Base-by-base conservation (phyloP, 257 asterid species). In the Oldenlandia corymbosa region DNA sequence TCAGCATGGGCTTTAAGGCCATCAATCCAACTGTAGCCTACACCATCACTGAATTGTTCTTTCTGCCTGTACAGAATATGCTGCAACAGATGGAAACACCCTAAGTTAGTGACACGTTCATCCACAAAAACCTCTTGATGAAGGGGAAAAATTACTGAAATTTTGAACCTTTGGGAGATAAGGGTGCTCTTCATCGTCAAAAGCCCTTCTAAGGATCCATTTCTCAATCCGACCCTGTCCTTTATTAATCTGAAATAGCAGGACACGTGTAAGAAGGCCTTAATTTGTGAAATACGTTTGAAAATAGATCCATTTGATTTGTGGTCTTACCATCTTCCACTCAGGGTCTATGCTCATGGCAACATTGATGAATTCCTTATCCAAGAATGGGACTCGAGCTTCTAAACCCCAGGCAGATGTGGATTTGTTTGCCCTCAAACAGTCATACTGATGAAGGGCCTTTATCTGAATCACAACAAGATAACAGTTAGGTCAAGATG, bases 351-450 rank as follows among this genome's bases (percentile, higher is more conserved):
- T 85, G 81, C 67, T 85, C 97, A 93, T 93, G 12, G 97, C 95
- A 60, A 80, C 95, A 48, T 84, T 72, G 64, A 90, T 76, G 75
- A 93, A 93, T 58, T 90, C 97, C 75, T 90, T 93, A 52, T 93
- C 97, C 28, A 93, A 70, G 75, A 93, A 93, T 0, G 97, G 99
- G 11, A 90, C 86, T 8, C 97, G 91, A 26, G 96, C 99, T 82
- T 93, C 97, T 70, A 93, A 77, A 32, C 97, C 99, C 99, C 99
- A 93, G 0, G 96, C 99, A 10, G 99, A 93, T 52, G 97, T 90
- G 17, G 99, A 45, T 82, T 93, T 93, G 73, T 93, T 93, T 26
- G 99, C 99, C 68, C 97, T 80, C 58, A 93, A 72, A 58, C 99
- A 93, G 76, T 93, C 99, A 59, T 90, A 93, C 65, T 80, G 95